Conservation (phyloP, 108 stramenopile species). For the Bacterosira constricta region DNA sequence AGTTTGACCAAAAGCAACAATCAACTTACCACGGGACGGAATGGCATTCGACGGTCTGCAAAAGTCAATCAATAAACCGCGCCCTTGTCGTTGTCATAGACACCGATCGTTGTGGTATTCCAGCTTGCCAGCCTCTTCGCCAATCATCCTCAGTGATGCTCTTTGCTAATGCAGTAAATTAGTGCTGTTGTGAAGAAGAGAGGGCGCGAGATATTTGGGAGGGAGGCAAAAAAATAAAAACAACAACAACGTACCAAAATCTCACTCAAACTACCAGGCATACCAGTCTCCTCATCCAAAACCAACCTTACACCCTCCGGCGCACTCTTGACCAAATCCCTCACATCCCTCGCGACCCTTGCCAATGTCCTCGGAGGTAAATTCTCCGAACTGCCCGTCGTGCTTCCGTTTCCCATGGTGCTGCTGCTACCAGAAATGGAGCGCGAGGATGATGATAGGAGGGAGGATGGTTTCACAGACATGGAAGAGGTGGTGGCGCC, state of each 20-base stretch:
- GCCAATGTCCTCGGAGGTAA: constrained; percentile 89
- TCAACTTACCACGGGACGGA: too few relatives aligned
- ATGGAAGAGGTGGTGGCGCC: not conserved
- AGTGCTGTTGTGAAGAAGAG: too few relatives aligned
- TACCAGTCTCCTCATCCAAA: constrained; percentile 75
- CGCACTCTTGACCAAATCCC: constrained; percentile 81
- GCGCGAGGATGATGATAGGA: not conserved
- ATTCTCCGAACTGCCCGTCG: constrained; percentile 58
- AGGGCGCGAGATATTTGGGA: not conserved
- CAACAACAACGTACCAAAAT: constrained; percentile 67
- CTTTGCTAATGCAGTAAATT: too few relatives aligned
- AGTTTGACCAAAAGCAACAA: too few relatives aligned
- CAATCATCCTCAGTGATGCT: too few relatives aligned
- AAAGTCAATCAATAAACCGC: too few relatives aligned
- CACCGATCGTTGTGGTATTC: too few relatives aligned
- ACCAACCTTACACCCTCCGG: constrained; percentile 86
- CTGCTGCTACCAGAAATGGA: not conserved
- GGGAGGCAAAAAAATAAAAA: not conserved
- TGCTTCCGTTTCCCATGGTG: not conserved
- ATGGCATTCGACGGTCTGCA: too few relatives aligned
- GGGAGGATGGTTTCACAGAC: not conserved
- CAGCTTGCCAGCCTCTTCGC: too few relatives aligned
- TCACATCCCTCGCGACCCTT: constrained; percentile 86
- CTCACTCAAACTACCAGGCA: constrained; percentile 74
- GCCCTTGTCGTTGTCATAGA: too few relatives aligned